phyloP scores from a whole-genome alignment of 2,329 filamentous ascomycete species.

The Torrubiella hemipterigena region DNA sequence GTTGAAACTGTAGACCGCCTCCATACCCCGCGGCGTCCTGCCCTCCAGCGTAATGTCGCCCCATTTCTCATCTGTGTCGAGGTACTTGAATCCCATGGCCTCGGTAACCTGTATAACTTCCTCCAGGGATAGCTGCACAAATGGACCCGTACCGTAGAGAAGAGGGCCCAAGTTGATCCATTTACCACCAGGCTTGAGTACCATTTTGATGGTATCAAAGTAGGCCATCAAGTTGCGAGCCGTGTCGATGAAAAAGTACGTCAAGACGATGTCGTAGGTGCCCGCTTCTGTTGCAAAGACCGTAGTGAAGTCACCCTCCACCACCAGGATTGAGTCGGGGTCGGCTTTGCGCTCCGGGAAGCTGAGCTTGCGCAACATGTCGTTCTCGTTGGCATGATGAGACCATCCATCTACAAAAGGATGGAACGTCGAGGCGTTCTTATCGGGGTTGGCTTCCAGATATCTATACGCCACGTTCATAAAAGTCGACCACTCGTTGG shows the following conservation, averaged over 20 bases:
- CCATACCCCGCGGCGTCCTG: slow-evolving; percentile 27
- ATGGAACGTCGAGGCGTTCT: slow-evolving; percentile 21
- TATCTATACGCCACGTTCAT: slow-evolving; percentile 44
- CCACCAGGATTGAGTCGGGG: slow-evolving; percentile 26
- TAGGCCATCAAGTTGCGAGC: slow-evolving; percentile 43
- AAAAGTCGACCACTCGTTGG: slow-evolving; percentile 47
- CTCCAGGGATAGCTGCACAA: slow-evolving; percentile 41
- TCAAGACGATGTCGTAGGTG: slow-evolving; percentile 36
- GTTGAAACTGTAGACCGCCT: slow-evolving; percentile 41
- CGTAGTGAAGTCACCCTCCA: slow-evolving; percentile 45
- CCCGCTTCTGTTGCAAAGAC: slow-evolving; percentile 16
- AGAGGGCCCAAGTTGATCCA: slow-evolving; percentile 47
- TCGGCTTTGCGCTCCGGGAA: slow-evolving; percentile 30
- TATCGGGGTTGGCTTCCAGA: slow-evolving; percentile 20
- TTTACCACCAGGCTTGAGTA: slow-evolving; percentile 33
- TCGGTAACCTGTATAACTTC: slow-evolving; percentile 37
- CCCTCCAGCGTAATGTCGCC: slow-evolving; percentile 29
- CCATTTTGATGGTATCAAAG: slow-evolving; percentile 36
- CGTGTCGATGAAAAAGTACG: slow-evolving; percentile 50
- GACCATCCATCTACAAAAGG: slow-evolving; percentile 46
- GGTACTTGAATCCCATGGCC: slow-evolving; percentile 37
- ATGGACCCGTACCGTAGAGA: slow-evolving; percentile 41
- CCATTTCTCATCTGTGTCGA: slow-evolving; percentile 26
- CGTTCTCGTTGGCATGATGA: slow-evolving; percentile 34
- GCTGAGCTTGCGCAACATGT: slow-evolving; percentile 31